Evolutionary conservation across 192 early-diverging fungal genomes (phyloP).

Genomic region (Coemansia sp.): DNA sequence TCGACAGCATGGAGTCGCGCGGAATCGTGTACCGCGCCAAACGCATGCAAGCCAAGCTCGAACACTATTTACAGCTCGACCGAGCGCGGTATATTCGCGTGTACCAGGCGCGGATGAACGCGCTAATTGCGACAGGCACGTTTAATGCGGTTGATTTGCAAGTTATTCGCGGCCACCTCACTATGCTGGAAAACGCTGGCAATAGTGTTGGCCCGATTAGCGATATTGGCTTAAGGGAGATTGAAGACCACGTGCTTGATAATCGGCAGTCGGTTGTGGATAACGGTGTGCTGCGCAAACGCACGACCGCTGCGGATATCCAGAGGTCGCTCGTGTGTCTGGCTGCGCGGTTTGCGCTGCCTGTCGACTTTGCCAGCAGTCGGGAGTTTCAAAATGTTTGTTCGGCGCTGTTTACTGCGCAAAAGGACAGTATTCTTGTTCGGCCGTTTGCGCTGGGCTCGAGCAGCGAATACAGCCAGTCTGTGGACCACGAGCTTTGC

Average conservation of each 20-base stretch:
- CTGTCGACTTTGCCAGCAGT: constrained; percentile 8
- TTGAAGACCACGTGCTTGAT: no score
- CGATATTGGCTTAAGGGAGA: background rate
- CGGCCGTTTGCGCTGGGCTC: constrained; percentile 1
- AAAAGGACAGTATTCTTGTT: constrained; percentile 6
- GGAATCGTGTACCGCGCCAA: constrained; percentile 25
- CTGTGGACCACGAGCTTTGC: constrained; percentile 5
- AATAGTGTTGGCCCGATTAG: background rate
- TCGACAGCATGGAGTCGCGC: constrained; percentile 24
- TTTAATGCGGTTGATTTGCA: constrained; percentile 22
- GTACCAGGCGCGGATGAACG: constrained; percentile 16
- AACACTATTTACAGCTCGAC: constrained; percentile 9
- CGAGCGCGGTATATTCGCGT: constrained; percentile 19
- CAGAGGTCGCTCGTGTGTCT: constrained; percentile 14
- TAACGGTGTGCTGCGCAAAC: constrained; percentile 13
- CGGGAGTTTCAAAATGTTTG: constrained; percentile 15
- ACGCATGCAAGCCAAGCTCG: constrained; percentile 25
- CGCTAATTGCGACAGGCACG: constrained; percentile 6
- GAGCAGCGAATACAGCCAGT: background rate
- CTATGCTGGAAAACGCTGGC: constrained; percentile 10
- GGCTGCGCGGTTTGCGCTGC: constrained; percentile 17
- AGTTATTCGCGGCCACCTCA: constrained; percentile 10
- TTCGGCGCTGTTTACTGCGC: constrained; percentile 8
- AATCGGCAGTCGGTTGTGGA: constrained; percentile 6
- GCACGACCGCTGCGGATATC: constrained; percentile 2